These are phyloP conservation scores for Byssochlamys sp. DNA, from an alignment of 2,329 filamentous ascomycete species.

Conservation along the genomic window DNA sequence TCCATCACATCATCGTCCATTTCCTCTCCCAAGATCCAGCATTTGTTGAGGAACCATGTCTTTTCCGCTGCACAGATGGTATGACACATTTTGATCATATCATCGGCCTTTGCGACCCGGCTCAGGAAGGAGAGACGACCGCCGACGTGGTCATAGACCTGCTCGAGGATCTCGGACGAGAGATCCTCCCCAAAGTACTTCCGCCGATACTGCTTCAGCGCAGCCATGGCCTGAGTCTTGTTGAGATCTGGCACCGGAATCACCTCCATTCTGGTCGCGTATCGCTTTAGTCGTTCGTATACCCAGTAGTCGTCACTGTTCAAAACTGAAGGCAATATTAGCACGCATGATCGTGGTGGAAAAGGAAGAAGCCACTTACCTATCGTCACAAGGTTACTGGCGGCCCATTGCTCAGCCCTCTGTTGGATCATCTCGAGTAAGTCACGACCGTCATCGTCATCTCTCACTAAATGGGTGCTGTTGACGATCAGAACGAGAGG, in stretches of 20 bases:
- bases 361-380: constrained; percentile 20
- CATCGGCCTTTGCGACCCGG: constrained; percentile 70
- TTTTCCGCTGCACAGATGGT: constrained; percentile 62
- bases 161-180: constrained; percentile 48
- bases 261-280: constrained; percentile 90
- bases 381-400: constrained; percentile 73
- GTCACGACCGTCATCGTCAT: constrained; percentile 87
- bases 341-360: background rate
- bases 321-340: constrained; percentile 54
- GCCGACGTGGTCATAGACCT: constrained; percentile 78
- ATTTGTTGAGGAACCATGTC: constrained; percentile 70
- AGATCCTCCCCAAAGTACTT: constrained; percentile 62
- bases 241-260: constrained; percentile 75
- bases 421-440: constrained; percentile 91
- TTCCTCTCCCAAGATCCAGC: constrained; percentile 63
- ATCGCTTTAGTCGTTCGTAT: constrained; percentile 84
- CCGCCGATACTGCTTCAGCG: constrained; percentile 68
- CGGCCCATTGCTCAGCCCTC: constrained; percentile 91
- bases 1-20: constrained; percentile 98
- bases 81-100: constrained; percentile 74
- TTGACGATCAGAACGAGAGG: constrained; percentile 92
- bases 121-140: constrained; percentile 81
- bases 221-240: constrained; percentile 65
- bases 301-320: constrained; percentile 99
- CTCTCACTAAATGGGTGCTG: constrained; percentile 78